Conservation (phyloP, 2,329 filamentous ascomycete genomes). For the Atkinsonella texensis region DNA sequence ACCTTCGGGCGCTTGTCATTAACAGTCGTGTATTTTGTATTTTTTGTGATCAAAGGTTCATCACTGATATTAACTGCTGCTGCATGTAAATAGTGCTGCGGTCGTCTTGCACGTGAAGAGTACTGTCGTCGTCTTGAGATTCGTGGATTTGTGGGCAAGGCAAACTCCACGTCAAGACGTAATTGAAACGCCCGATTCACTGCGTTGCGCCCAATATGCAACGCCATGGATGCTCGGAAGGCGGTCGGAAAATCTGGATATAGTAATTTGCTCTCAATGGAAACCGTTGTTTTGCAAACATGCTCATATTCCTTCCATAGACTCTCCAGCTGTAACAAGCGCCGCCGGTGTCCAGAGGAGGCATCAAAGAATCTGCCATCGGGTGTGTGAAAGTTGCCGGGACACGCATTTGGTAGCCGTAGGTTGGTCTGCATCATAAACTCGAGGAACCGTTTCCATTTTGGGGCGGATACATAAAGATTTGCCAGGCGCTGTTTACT, state of each 20-base stretch:
- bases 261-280: slow-evolving; percentile 24
- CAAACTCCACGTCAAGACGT: slow-evolving; percentile 11
- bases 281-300: slow-evolving; percentile 16
- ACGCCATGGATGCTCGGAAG: slow-evolving; percentile 20
- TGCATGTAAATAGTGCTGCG: background rate
- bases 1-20: background rate
- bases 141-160: slow-evolving; percentile 1
- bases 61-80: background rate
- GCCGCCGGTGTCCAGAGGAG: slow-evolving; percentile 11
- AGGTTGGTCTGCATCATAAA: slow-evolving; percentile 10
- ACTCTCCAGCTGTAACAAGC: slow-evolving; percentile 22
- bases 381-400: background rate
- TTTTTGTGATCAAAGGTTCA: too few relatives aligned
- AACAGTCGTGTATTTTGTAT: background rate
- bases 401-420: slow-evolving; percentile 1
- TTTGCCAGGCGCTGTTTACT: slow-evolving; percentile 12
- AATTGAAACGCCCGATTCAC: slow-evolving; percentile 12
- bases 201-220: slow-evolving; percentile 15
- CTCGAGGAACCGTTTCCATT: slow-evolving; percentile 14
- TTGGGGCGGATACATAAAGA: slow-evolving; percentile 14
- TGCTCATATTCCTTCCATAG: slow-evolving; percentile 20
- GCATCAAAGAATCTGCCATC: background rate
- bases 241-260: slow-evolving; percentile 15
- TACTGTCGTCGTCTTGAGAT: background rate
- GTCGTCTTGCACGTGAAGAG: background rate